phyloP scores from a whole-genome alignment of 1,284 basidiomycete species.

The Irpex sp. region DNA sequence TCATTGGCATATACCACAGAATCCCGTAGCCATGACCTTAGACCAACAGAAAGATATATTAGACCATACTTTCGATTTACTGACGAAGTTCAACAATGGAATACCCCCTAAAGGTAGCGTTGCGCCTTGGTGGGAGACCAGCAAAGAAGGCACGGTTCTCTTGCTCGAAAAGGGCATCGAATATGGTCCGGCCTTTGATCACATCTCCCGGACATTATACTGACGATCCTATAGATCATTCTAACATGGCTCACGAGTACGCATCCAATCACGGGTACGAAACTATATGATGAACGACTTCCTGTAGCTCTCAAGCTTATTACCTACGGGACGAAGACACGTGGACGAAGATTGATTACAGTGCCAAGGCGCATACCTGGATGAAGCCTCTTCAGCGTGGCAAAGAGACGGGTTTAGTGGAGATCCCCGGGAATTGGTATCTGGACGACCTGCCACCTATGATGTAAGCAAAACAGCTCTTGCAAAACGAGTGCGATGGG shows the following conservation, averaged over 20 bases:
- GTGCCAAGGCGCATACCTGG: conserved; percentile 58
- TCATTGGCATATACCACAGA: conserved; percentile 32
- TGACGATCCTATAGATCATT: conserved; percentile 47
- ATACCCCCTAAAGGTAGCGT: conserved; percentile 64
- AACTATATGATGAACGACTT: neutral
- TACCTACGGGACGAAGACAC: conserved; percentile 66
- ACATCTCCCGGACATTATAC: conserved; percentile 47
- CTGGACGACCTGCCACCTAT: conserved; percentile 69
- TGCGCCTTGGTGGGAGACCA: conserved; percentile 81
- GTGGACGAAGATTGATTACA: conserved; percentile 77
- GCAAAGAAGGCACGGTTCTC: conserved; percentile 64
- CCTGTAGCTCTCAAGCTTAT: conserved; percentile 62
- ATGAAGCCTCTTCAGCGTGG: conserved; percentile 73
- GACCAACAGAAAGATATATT: conserved; percentile 74
- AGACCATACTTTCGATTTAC: conserved; percentile 60
- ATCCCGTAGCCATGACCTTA: conserved; percentile 57
- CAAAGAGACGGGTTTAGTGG: conserved; percentile 65
- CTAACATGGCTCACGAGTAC: conserved; percentile 61
- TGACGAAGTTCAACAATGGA: conserved; percentile 71
- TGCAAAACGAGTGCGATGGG: neutral
- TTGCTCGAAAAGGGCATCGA: conserved; percentile 73
- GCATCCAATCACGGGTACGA: conserved; percentile 13
- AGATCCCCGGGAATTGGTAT: conserved; percentile 72
- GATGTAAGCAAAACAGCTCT: conserved; percentile 41
- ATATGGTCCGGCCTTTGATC: conserved; percentile 71